These are phyloP conservation scores for Trapa incisa DNA, from an alignment of 345 rosid species.

Conservation along the genomic window DNA sequence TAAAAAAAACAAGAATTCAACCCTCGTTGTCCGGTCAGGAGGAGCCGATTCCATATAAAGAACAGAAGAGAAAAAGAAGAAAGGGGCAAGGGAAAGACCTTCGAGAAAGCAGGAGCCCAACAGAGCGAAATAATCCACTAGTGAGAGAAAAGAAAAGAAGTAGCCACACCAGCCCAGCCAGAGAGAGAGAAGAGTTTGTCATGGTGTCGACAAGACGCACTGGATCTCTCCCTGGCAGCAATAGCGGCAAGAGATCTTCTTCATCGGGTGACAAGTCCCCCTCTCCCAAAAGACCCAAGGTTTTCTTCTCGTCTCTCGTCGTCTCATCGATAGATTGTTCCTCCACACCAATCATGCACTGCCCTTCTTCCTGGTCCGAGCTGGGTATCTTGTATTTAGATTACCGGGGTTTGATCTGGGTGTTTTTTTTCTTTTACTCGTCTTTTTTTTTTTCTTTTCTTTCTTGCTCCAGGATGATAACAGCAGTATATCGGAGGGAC, in stretches of 20 bases:
- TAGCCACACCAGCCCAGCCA: constrained; percentile 4
- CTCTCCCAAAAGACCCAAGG: constrained; percentile 75
- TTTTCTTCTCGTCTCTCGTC: constrained; percentile 5
- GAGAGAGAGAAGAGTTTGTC: constrained; percentile 20
- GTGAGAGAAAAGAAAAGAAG: neutral
- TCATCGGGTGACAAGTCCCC: constrained; percentile 49
- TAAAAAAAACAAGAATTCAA: too few relatives aligned
- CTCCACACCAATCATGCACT: neutral
- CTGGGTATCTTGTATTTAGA: neutral
- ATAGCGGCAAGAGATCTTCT: constrained; percentile 42
- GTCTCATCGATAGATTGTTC: neutral
- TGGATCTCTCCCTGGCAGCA: constrained; percentile 68
- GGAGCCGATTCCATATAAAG: too few relatives aligned
- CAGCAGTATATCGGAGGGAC: constrained; percentile 35
- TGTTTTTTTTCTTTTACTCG: constrained; percentile 2
- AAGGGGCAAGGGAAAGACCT: neutral
- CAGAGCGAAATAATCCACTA: neutral
- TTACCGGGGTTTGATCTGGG: constrained; percentile 9
- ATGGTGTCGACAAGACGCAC: constrained; percentile 86
- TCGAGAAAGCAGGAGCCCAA: neutral
- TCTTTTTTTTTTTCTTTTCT: constrained; percentile 1
- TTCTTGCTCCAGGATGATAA: constrained; percentile 37
- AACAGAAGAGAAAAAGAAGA: too few relatives aligned
- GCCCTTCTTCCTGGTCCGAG: neutral
- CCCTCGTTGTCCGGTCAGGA: too few relatives aligned